A percentile compares a stretch with the other conserved stretches of the same genome.
Evolutionary conservation across 1,284 basidiomycete species (phyloP).

Genomic region (Meira miltonrushii): DNA sequence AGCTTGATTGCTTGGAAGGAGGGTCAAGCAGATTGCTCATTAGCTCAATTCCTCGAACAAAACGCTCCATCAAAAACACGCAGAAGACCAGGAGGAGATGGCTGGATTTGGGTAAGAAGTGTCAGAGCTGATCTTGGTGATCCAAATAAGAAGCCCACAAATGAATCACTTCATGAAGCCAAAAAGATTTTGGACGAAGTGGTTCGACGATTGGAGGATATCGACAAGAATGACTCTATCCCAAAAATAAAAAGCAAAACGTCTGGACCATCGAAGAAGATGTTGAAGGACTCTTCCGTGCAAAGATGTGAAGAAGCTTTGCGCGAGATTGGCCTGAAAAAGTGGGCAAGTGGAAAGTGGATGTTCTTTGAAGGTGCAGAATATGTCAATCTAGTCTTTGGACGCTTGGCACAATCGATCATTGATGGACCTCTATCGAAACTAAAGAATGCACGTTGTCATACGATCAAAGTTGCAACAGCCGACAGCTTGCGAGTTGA

Average conservation of each 20-base stretch:
- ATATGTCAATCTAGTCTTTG: constrained; percentile 3
- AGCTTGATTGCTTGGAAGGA: constrained; percentile 4
- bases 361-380: constrained; percentile 7
- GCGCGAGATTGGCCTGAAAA: background rate
- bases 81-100: background rate
- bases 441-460: background rate
- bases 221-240: constrained; percentile 2
- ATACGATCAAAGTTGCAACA: constrained; percentile 5
- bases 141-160: background rate
- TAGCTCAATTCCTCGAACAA: background rate
- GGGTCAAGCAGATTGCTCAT: background rate
- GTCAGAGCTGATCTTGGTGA: background rate
- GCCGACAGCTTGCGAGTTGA: background rate
- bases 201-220: background rate
- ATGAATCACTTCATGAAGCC: background rate
- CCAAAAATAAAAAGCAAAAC: constrained; percentile 8
- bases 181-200: background rate
- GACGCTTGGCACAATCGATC: constrained; percentile 1
- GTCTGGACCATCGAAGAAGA: constrained; percentile 6
- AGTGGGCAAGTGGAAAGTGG: constrained; percentile 4
- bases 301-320: background rate
- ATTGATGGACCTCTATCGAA: constrained; percentile 6
- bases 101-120: constrained; percentile 7
- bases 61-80: constrained; percentile 3
- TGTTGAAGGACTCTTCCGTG: constrained; percentile 1